A percentile compares a stretch with the other conserved stretches of the same genome.
Conservation (phyloP, 1,139 yeast species). For the Entelexis paramagnoliae region DNA sequence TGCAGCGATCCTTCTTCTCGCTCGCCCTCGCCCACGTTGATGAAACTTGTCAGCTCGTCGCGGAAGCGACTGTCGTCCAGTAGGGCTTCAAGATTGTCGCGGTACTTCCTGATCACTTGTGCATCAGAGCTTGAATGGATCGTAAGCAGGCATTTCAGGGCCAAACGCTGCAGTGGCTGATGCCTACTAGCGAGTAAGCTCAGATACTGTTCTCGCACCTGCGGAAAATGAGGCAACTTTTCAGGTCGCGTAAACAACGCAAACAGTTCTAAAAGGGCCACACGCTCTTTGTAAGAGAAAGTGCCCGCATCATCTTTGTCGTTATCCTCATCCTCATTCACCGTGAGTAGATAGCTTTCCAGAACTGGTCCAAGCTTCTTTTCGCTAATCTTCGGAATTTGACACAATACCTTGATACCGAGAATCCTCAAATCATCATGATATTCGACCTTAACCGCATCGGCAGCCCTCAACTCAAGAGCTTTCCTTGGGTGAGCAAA, state of each 20-base stretch:
- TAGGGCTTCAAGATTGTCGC: constrained; percentile 61
- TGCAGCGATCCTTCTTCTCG: constrained; percentile 44
- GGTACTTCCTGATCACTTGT: constrained; percentile 46
- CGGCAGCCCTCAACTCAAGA: not conserved
- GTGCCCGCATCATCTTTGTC: constrained; percentile 4
- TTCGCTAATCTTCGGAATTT: constrained; percentile 60
- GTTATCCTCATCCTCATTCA: constrained; percentile 23
- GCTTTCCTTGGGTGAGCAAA: not conserved
- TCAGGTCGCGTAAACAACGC: constrained; percentile 56
- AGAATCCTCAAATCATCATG: constrained; percentile 37
- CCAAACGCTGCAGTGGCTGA: constrained; percentile 55
- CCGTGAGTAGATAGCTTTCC: constrained; percentile 37
- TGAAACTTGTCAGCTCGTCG: constrained; percentile 66
- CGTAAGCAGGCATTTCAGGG: constrained; percentile 61
- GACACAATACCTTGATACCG: constrained; percentile 42
- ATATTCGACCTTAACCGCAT: constrained; percentile 7
- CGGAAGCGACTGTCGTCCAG: constrained; percentile 75
- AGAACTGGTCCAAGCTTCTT: constrained; percentile 41
- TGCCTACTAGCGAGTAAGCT: constrained; percentile 54
- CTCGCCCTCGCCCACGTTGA: constrained; percentile 37
- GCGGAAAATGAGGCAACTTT: constrained; percentile 42
- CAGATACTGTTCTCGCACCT: constrained; percentile 46
- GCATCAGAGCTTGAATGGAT: constrained; percentile 42
- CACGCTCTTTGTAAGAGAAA: constrained; percentile 44
- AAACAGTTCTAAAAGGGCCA: constrained; percentile 50